phyloP scores from a whole-genome alignment of 2,329 filamentous ascomycete genomes.

The Bipolaris bicolor region DNA sequence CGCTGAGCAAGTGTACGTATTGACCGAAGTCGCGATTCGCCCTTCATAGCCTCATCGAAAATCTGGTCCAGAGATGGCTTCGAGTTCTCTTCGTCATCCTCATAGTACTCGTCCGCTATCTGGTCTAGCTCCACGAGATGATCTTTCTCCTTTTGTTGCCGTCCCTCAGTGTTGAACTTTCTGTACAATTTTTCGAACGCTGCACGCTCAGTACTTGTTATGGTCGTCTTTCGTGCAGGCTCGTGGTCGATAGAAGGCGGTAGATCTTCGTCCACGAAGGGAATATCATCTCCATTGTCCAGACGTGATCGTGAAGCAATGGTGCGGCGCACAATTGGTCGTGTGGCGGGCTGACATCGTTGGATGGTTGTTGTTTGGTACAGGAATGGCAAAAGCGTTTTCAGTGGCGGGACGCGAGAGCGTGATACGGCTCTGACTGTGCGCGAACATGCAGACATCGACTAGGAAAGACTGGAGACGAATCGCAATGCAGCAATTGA shows the following conservation, averaged over 20 bases:
- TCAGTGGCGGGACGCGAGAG: constrained; percentile 36
- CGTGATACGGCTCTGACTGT: constrained; percentile 42
- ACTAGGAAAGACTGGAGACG: background rate
- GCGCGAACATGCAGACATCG: constrained; percentile 42
- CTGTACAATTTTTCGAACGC: constrained; percentile 46
- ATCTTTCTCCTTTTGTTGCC: constrained; percentile 22
- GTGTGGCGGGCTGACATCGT: constrained; percentile 36
- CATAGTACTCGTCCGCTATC: constrained; percentile 41
- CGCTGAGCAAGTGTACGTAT: constrained; percentile 3
- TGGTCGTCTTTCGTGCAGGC: constrained; percentile 38
- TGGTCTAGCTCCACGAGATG: constrained; percentile 32
- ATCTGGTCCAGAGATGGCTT: constrained; percentile 33
- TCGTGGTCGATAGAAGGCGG: constrained; percentile 29
- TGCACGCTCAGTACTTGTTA: constrained; percentile 44
- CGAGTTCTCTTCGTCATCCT: constrained; percentile 36
- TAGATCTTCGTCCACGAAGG: constrained; percentile 3
- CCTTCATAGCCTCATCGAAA: constrained; percentile 40
- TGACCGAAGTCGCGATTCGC: constrained; percentile 11
- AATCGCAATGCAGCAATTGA: background rate
- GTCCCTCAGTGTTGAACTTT: constrained; percentile 30
- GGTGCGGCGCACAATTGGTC: constrained; percentile 29
- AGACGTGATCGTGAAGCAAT: constrained; percentile 29
- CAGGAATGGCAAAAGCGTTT: constrained; percentile 67
- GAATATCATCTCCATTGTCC: constrained; percentile 36
- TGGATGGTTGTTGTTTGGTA: constrained; percentile 73